These are phyloP conservation scores for Discostella stelligeroides DNA, from an alignment of 108 stramenopile species.

Conservation along the genomic window DNA sequence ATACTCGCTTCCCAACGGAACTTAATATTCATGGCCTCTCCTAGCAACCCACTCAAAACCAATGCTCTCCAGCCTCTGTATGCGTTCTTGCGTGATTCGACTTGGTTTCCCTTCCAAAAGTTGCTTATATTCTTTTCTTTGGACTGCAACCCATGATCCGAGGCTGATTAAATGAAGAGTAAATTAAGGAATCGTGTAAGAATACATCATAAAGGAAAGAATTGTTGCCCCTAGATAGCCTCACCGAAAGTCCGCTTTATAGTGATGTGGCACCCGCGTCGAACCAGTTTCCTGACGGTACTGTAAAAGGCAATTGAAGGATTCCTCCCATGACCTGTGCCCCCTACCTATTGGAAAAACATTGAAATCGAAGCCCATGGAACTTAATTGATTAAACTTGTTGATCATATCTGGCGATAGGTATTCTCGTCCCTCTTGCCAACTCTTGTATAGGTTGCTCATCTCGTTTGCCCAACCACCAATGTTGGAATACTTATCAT, in stretches of 20 bases:
- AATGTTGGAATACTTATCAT: slow-evolving; percentile 11
- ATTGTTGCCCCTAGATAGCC: not conserved
- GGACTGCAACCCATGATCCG: slow-evolving; percentile 24
- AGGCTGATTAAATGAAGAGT: slow-evolving; percentile 2
- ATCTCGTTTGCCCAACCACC: slow-evolving; percentile 13
- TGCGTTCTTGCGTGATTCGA: slow-evolving; percentile 53
- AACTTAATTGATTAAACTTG: not conserved
- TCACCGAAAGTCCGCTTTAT: slow-evolving; percentile 16
- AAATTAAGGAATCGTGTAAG: not conserved
- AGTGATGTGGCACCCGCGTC: slow-evolving; percentile 14
- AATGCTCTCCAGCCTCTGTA: slow-evolving; percentile 35
- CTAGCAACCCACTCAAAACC: slow-evolving; percentile 37
- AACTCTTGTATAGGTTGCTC: slow-evolving; percentile 12
- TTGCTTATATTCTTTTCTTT: slow-evolving; percentile 53
- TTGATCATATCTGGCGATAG: not conserved
- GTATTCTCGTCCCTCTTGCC: slow-evolving; percentile 11
- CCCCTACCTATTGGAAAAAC: slow-evolving; percentile 10
- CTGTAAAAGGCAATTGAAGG: slow-evolving; percentile 7
- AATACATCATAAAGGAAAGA: not conserved
- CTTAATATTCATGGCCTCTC: slow-evolving; percentile 8
- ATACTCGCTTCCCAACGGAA: too few species aligned
- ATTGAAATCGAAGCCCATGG: slow-evolving; percentile 6
- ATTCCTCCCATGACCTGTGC: slow-evolving; percentile 9
- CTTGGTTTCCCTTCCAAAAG: slow-evolving; percentile 49
- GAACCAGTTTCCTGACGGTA: slow-evolving; percentile 12